These are phyloP conservation scores for Rhodosporidiobolus odoratus DNA, from an alignment of 768 basidiomycete species.

Conservation along the genomic window DNA sequence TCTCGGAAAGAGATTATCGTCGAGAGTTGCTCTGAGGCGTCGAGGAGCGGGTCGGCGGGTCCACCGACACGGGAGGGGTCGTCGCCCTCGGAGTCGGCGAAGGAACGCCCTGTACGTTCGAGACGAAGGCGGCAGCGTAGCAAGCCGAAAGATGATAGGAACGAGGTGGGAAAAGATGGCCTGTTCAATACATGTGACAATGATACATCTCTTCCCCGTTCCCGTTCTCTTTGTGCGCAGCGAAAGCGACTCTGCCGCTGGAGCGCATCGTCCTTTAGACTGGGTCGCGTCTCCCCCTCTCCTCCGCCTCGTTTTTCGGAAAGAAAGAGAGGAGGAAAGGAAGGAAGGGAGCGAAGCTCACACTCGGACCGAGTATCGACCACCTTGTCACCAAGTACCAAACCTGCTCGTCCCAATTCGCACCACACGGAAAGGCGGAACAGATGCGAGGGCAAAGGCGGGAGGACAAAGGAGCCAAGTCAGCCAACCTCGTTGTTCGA, in stretches of 20 bases:
- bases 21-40: conserved; percentile 89
- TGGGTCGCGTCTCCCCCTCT: no score
- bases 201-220: no score
- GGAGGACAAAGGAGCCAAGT: background rate
- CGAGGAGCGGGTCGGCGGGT: conserved; percentile 83
- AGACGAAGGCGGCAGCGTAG: conserved; percentile 25
- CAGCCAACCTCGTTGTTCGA: no score
- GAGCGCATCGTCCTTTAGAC: no score
- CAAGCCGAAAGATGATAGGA: no score
- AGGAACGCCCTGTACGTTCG: conserved; percentile 66
- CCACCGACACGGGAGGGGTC: conserved; percentile 99
- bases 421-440: conserved; percentile 15
- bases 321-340: background rate
- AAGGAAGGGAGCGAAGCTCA: conserved; percentile 52
- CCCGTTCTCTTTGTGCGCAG: no score
- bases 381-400: conserved; percentile 90
- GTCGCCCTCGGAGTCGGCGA: conserved; percentile 98
- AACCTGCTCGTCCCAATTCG: conserved; percentile 48
- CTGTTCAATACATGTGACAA: no score
- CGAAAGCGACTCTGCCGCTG: no score
- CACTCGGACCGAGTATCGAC: conserved; percentile 99
- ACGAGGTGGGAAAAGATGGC: no score
- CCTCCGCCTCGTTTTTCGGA: no score
- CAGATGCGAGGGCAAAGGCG: no score
- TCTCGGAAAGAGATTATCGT: conserved; percentile 94